These are phyloP conservation scores for Boletus pseudopeckii DNA, from an alignment of 768 basidiomycete genomes.

Conservation along the genomic window DNA sequence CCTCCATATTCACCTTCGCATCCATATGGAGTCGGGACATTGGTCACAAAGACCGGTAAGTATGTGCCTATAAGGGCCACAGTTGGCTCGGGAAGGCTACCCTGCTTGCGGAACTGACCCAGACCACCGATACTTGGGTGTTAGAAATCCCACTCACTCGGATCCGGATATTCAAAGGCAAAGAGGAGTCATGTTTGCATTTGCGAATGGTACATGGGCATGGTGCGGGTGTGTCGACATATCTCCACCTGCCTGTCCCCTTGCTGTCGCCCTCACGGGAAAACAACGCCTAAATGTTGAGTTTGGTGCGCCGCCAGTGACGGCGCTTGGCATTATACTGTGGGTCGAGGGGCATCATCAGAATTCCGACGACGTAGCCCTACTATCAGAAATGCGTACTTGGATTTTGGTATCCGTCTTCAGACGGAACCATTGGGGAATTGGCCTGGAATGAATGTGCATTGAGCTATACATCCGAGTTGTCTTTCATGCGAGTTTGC, in stretches of 20 bases:
- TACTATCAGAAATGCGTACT: conserved; percentile 38
- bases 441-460: conserved; percentile 57
- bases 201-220: conserved; percentile 28
- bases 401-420: conserved; percentile 96
- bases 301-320: conserved; percentile 99
- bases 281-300: conserved; percentile 72
- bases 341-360: not conserved
- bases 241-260: conserved; percentile 15
- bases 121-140: not conserved
- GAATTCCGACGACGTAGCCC: not conserved
- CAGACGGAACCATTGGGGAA: conserved; percentile 98
- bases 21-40: not conserved
- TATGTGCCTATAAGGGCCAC: not conserved
- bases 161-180: not conserved
- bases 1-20: not conserved
- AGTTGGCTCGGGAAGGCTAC: not conserved
- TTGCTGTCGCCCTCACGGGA: not conserved
- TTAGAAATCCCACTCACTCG: not conserved
- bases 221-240: conserved; percentile 15
- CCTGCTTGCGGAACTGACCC: not conserved
- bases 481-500: conserved; percentile 16
- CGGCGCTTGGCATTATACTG: conserved; percentile 95
- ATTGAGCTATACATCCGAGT: not conserved
- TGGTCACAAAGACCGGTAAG: not conserved
- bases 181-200: conserved; percentile 17